Evolutionary conservation across 139 green algal genomes (phyloP).

Genomic region (Chlamydomonas applanata): DNA sequence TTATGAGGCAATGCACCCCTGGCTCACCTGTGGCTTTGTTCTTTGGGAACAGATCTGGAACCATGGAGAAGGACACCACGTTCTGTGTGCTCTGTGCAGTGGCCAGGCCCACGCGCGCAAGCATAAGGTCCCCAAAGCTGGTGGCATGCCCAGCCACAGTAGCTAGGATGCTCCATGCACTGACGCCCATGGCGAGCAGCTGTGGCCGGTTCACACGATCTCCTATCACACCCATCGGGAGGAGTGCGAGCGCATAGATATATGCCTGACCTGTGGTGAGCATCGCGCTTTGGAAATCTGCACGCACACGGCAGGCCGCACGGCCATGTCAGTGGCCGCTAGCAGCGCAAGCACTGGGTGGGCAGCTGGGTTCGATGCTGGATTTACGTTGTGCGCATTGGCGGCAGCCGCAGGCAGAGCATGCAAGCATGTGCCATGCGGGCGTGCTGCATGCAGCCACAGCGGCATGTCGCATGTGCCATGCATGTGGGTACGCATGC

Average conservation of each 20-base stretch:
- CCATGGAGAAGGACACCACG: constrained; percentile 74
- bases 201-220: constrained; percentile 63
- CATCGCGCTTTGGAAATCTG: constrained; percentile 52
- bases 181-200: neutral
- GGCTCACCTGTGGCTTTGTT: constrained; percentile 65
- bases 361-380: too few species aligned
- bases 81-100: constrained; percentile 56
- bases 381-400: too few species aligned
- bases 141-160: neutral
- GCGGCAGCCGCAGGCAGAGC: too few species aligned
- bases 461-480: too few species aligned
- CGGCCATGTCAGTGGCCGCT: too few species aligned
- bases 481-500: too few species aligned
- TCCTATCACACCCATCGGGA: constrained; percentile 80
- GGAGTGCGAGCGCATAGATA: constrained; percentile 80
- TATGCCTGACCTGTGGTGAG: constrained; percentile 51
- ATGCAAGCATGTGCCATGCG: too few species aligned
- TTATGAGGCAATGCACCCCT: too few species aligned
- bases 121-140: constrained; percentile 1
- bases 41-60: constrained; percentile 86
- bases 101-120: neutral
- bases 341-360: too few species aligned
- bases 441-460: too few species aligned
- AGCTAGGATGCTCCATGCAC: neutral
- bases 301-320: constrained; percentile 27